Evolutionary conservation across 148 eudicot genomes (phyloP).

Genomic region (Silene conica): DNA sequence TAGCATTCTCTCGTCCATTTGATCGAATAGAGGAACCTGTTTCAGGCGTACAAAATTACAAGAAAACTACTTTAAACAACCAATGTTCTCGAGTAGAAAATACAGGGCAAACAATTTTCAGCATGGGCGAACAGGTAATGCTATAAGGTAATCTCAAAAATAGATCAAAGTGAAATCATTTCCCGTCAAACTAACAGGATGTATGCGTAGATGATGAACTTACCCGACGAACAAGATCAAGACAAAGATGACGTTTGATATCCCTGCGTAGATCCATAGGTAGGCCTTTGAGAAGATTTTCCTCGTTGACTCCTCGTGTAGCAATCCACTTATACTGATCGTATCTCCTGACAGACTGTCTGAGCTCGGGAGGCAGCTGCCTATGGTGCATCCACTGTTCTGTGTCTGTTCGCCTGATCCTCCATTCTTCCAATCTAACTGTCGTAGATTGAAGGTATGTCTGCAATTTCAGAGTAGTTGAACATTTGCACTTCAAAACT

Average conservation of each 20-base stretch:
- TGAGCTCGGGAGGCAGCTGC: constrained; percentile 67
- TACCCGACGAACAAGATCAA: constrained; percentile 75
- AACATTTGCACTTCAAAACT: not conserved
- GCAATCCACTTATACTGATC: constrained; percentile 87
- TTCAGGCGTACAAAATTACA: not conserved
- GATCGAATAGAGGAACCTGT: constrained; percentile 76
- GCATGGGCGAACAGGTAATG: too few species aligned
- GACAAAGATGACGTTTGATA: constrained; percentile 83
- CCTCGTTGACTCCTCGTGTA: constrained; percentile 77
- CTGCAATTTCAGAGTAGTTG: constrained; percentile 30
- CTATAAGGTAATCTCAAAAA: too few species aligned
- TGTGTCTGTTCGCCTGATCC: constrained; percentile 70
- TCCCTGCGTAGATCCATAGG: constrained; percentile 82
- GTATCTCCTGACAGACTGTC: constrained; percentile 53
- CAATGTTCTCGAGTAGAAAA: too few species aligned
- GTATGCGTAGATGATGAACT: constrained; percentile 10
- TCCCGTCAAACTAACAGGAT: not conserved
- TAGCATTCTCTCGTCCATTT: constrained; percentile 77
- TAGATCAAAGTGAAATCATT: not conserved
- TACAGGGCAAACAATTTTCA: too few species aligned
- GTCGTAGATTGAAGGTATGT: constrained; percentile 79
- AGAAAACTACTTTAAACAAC: too few species aligned
- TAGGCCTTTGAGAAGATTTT: constrained; percentile 57
- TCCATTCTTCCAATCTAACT: constrained; percentile 75
- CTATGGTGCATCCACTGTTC: constrained; percentile 94